Base-by-base conservation (phyloP, 1,284 basidiomycete species). In the Pseudozyma pruni region DNA sequence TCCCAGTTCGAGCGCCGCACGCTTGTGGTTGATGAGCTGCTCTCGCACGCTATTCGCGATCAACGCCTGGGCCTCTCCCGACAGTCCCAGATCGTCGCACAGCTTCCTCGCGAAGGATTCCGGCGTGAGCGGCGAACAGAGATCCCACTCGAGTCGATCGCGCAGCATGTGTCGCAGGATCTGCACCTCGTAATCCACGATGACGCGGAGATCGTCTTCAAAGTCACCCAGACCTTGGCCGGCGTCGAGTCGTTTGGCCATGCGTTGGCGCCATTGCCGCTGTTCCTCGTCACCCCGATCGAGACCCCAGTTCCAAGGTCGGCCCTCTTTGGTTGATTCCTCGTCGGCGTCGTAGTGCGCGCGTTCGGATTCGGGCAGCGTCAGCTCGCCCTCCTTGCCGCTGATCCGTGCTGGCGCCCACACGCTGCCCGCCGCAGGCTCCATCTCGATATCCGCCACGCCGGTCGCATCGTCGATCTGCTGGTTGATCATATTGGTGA, bases 61-160 rank as follows among this genome's bases (percentile, higher is more conserved):
- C 42, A 98, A 87, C 4, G 94, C 91, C 11, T 90, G 83, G 0
- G 94, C 92, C 81, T 96, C 93, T 25, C 92, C 91, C 0, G 90
- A 87, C 1, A 98, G 86, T 2, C 93, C 94, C 8, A 98, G 87
- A 74, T 98, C 95, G 33, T 87, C 83, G 77, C 91, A 93, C 45
- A 97, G 90, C 57, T 88, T 89, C 33, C 85, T 84, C 0, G 95
- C 89, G 78, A 98, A 98, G 1, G 85, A 86, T 79, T 95, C 90
- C 0, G 95, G 95, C 0, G 94, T 94, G 16, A 98, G 87, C 0
- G 90, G 87, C 0, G 94, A 97, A 29, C 93, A 88, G 8, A 98
- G 87, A 83, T 98, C 95, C 96, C 96, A 98, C 84, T 98, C 96
- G 75, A 98, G 92, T 71, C 94, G 91, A 84, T 98, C 95, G 56